Percentiles rank a stretch among this genome's conserved stretches.
phyloP scores from a whole-genome alignment of 2,329 filamentous ascomycete genomes.

The Xylogone sp. region DNA sequence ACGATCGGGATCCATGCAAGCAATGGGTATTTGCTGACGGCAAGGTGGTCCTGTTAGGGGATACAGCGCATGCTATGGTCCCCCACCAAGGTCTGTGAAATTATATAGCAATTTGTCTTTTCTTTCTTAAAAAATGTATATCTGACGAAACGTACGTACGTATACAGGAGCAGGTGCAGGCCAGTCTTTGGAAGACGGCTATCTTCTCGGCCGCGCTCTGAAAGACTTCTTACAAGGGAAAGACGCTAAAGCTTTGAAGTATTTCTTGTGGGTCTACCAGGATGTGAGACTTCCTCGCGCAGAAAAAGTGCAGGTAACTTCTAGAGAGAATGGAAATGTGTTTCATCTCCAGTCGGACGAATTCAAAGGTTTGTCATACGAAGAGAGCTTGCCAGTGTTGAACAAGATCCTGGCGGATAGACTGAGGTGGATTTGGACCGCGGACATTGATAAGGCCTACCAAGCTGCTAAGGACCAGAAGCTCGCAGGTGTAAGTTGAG shows the following conservation, averaged over 20 bases:
- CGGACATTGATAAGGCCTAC: constrained; percentile 24
- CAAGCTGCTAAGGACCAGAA: neutral
- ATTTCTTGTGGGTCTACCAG: constrained; percentile 29
- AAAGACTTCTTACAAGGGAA: constrained; percentile 16
- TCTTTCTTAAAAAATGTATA: too few relatives aligned
- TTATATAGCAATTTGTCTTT: too few relatives aligned
- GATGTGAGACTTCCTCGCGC: constrained; percentile 29
- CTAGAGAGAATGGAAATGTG: constrained; percentile 27
- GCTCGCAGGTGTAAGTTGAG: too few relatives aligned
- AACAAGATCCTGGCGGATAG: constrained; percentile 21
- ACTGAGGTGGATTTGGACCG: constrained; percentile 30
- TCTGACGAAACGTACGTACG: too few relatives aligned
- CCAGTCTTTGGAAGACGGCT: constrained; percentile 38
- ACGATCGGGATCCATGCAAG: neutral
- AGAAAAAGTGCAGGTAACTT: constrained; percentile 27
- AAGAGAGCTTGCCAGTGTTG: constrained; percentile 32
- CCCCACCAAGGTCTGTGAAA: constrained; percentile 5
- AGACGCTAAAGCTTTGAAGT: constrained; percentile 15
- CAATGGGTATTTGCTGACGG: neutral
- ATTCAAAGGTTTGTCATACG: constrained; percentile 29
- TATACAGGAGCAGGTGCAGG: constrained; percentile 33
- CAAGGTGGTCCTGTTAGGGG: constrained; percentile 5
- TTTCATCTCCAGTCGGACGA: constrained; percentile 32
- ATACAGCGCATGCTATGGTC: constrained; percentile 8
- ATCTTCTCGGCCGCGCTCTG: constrained; percentile 26